Conservation (phyloP, 345 rosid genomes). For the Zanthoxylum bungeanum region DNA sequence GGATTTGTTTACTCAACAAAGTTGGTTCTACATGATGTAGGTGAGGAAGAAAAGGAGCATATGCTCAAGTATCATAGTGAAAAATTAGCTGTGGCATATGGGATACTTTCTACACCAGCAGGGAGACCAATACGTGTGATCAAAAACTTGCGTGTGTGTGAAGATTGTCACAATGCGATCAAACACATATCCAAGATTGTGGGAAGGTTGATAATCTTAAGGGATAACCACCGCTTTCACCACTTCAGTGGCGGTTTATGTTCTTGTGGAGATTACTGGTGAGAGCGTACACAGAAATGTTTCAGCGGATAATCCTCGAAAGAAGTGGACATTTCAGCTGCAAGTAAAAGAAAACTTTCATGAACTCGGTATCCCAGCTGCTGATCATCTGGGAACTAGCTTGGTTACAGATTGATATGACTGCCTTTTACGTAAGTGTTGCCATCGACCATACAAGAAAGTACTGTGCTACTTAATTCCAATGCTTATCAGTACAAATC, state of each 20-base stretch:
- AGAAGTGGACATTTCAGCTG: not conserved
- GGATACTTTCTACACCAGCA: slow-evolving; percentile 44
- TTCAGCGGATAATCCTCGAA: not conserved
- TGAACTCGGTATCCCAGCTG: not conserved
- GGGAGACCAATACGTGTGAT: slow-evolving; percentile 68
- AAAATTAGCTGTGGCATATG: slow-evolving; percentile 64
- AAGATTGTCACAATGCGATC: slow-evolving; percentile 67
- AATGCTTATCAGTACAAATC: not conserved
- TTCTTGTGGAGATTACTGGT: slow-evolving; percentile 80
- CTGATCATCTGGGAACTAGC: not conserved
- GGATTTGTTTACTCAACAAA: slow-evolving; percentile 54
- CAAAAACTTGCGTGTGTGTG: slow-evolving; percentile 65
- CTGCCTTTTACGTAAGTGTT: not conserved
- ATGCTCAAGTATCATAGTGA: slow-evolving; percentile 74
- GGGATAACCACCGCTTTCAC: slow-evolving; percentile 71
- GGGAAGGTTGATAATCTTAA: slow-evolving; percentile 55
- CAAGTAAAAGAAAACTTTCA: not conserved
- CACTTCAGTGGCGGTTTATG: slow-evolving; percentile 63
- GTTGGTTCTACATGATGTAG: slow-evolving; percentile 70
- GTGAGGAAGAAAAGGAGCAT: slow-evolving; percentile 70
- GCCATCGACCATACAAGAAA: not conserved
- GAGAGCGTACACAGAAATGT: slow-evolving; percentile 12
- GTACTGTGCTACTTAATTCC: not conserved
- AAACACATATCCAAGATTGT: slow-evolving; percentile 56
- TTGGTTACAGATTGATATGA: not conserved